Base-by-base conservation (phyloP, 73 alveolate genomes). In the Paramecium tetraurelia region DNA sequence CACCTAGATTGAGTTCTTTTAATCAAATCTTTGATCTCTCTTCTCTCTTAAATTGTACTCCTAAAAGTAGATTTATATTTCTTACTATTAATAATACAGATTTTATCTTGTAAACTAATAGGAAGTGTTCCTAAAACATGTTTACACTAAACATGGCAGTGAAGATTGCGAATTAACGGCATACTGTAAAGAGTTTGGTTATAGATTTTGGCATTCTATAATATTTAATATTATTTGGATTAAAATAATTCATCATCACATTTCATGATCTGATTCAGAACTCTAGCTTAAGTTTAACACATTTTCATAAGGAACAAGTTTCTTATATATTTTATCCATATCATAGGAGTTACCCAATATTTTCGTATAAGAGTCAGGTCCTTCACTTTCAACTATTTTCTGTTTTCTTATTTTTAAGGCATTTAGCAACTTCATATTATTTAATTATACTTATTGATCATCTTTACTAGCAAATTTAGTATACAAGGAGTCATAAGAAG, bases 201-300 rank as follows among this genome's bases (percentile, higher is more conserved):
- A 35, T 12, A 14, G 68, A 29, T 36, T 72, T 72, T 18, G 11
- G n/a, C 69, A 53, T 53, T 18, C 31, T 18, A 53, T 18, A 53
- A 53, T 53, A n/a, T 72, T 36, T 72, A 33, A 21, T 38, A 31
- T 29, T 35, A 35, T 72, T 35, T 36, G 36, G 59, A 72, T 72
- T 35, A 35, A 36, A 29, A 31, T 35, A 72, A 72, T 72, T 36
- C 46, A 20, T 72, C 38, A 35, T 35, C 59, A 35, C 33, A 21
- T 21, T 72, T 72, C 86, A 16, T 72, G 58, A 72, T 72, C 86
- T 72, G 57, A 33, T 38, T 72, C 86, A 29, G 86, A 29, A 12
- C 57, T 72, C 27, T 38, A 21, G 40, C 59, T 72, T 72, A 21
- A 36, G 4, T 36, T 72, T 72, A 72, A 18, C 27, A 53, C 31